Percentiles rank a stretch among this genome's conserved stretches.
These are phyloP conservation scores for Sporothrix sp. DNA, from an alignment of 2,329 filamentous ascomycete genomes.

Conservation along the genomic window DNA sequence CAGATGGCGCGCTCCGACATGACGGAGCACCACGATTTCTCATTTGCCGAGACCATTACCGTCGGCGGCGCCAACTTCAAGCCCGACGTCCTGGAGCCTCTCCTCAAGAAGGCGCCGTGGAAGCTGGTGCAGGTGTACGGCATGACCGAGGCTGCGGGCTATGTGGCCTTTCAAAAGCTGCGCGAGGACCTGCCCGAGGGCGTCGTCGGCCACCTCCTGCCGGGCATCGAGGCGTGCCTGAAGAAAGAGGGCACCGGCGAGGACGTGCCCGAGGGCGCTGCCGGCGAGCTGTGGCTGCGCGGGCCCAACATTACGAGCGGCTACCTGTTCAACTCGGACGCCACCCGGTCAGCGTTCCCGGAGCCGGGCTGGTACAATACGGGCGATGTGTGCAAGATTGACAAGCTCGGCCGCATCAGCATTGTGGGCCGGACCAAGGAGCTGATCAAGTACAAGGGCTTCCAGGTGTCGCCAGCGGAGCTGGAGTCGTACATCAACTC, in stretches of 20 bases:
- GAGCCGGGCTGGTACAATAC: conserved; percentile 35
- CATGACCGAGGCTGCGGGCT: conserved; percentile 36
- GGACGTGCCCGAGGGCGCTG: conserved; percentile 23
- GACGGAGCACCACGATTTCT: conserved; percentile 29
- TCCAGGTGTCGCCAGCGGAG: conserved; percentile 31
- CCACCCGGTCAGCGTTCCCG: conserved; percentile 29
- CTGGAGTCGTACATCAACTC: conserved; percentile 28
- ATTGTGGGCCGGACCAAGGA: conserved; percentile 33
- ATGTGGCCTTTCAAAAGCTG: conserved; percentile 31
- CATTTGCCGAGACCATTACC: conserved; percentile 27
- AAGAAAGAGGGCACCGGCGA: conserved; percentile 23
- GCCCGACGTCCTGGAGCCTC: conserved; percentile 24
- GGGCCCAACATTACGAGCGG: conserved; percentile 35
- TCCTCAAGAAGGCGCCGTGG: conserved; percentile 28
- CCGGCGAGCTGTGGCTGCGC: conserved; percentile 30
- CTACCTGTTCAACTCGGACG: conserved; percentile 31
- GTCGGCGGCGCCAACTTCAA: conserved; percentile 29
- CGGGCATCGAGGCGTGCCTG: conserved; percentile 31
- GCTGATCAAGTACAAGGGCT: conserved; percentile 34
- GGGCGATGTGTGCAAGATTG: conserved; percentile 34
- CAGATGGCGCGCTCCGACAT: conserved; percentile 29
- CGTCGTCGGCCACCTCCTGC: conserved; percentile 28
- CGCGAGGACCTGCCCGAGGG: conserved; percentile 26
- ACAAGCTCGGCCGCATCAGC: conserved; percentile 24
- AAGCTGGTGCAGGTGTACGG: conserved; percentile 33